Conservation (phyloP, 768 basidiomycete species). For the Panellus pusillus region DNA sequence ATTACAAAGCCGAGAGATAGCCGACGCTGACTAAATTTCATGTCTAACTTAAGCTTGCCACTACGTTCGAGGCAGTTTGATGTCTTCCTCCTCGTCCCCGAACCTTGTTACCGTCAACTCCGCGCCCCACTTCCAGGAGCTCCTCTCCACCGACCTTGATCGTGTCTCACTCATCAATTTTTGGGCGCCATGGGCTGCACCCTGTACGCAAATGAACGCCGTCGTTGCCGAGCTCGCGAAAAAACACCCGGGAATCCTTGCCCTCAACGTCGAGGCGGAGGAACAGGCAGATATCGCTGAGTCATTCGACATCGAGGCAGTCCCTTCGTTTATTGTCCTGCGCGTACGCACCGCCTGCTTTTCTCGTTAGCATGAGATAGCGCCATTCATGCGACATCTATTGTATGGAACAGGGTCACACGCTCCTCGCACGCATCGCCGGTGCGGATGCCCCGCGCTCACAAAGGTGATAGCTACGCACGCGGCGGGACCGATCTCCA, state of each 20-base stretch:
- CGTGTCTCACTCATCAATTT: constrained; percentile 89
- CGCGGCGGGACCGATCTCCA: constrained; percentile 35
- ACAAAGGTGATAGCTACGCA: constrained; percentile 62
- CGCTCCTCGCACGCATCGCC: constrained; percentile 70
- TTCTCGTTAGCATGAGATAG: constrained; percentile 3
- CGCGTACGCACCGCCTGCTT: constrained; percentile 46
- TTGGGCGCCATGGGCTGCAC: constrained; percentile 92
- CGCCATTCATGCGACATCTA: neutral
- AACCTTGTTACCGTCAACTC: constrained; percentile 46
- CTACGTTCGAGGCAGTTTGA: too few species aligned
- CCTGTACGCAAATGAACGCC: constrained; percentile 87
- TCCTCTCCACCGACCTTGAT: constrained; percentile 75
- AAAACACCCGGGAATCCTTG: constrained; percentile 67
- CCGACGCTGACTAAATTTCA: too few species aligned
- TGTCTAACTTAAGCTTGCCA: too few species aligned
- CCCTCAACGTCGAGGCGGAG: constrained; percentile 87
- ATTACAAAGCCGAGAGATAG: too few species aligned
- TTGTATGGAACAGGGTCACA: constrained; percentile 68
- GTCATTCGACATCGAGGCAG: constrained; percentile 88
- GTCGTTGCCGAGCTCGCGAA: constrained; percentile 72
- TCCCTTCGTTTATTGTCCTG: constrained; percentile 83
- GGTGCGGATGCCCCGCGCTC: constrained; percentile 79
- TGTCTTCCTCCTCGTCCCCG: constrained; percentile 19
- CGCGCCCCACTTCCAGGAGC: constrained; percentile 67
- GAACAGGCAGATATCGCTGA: constrained; percentile 80